Conservation (phyloP, 2,329 filamentous ascomycete genomes). For the Chalara sp. region DNA sequence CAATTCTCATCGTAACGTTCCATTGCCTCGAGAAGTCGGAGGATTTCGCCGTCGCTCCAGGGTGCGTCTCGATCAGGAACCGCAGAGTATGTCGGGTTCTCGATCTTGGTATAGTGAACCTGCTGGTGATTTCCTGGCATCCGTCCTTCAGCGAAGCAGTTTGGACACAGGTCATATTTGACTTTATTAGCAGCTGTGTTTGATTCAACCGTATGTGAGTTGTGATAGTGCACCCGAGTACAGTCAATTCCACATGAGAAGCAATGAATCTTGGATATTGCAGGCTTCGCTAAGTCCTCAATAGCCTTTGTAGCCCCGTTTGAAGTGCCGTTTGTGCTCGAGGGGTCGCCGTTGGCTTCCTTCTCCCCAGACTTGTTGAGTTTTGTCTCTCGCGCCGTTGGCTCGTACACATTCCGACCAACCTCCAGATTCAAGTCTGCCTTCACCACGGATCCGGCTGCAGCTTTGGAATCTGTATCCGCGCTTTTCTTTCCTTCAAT, state of each 20-base stretch:
- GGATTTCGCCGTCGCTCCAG: slow-evolving; percentile 84
- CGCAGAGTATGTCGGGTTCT: slow-evolving; percentile 76
- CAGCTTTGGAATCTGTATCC: slow-evolving; percentile 46
- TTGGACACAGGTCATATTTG: slow-evolving; percentile 85
- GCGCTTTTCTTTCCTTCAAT: slow-evolving; percentile 52
- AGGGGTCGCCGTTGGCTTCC: slow-evolving; percentile 65
- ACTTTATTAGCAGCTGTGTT: slow-evolving; percentile 38
- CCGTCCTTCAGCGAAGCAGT: slow-evolving; percentile 79
- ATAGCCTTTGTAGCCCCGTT: slow-evolving; percentile 31
- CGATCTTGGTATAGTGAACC: slow-evolving; percentile 79
- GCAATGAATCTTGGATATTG: slow-evolving; percentile 71
- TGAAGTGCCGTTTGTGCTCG: slow-evolving; percentile 57
- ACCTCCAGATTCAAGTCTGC: slow-evolving; percentile 86
- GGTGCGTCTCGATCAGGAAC: slow-evolving; percentile 77
- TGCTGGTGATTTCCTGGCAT: slow-evolving; percentile 74
- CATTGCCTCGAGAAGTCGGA: slow-evolving; percentile 84
- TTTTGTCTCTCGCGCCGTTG: slow-evolving; percentile 67
- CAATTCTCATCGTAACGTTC: slow-evolving; percentile 95
- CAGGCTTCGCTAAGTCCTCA: slow-evolving; percentile 58
- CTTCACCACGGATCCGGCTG: slow-evolving; percentile 59
- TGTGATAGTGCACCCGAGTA: slow-evolving; percentile 63
- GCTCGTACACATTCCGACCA: slow-evolving; percentile 92
- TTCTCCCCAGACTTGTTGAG: slow-evolving; percentile 64
- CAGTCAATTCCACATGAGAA: slow-evolving; percentile 91
- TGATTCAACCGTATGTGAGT: slow-evolving; percentile 42